These are phyloP conservation scores for Parathielavia appendiculata DNA, from an alignment of 495 filamentous ascomycete species.

Conservation along the genomic window DNA sequence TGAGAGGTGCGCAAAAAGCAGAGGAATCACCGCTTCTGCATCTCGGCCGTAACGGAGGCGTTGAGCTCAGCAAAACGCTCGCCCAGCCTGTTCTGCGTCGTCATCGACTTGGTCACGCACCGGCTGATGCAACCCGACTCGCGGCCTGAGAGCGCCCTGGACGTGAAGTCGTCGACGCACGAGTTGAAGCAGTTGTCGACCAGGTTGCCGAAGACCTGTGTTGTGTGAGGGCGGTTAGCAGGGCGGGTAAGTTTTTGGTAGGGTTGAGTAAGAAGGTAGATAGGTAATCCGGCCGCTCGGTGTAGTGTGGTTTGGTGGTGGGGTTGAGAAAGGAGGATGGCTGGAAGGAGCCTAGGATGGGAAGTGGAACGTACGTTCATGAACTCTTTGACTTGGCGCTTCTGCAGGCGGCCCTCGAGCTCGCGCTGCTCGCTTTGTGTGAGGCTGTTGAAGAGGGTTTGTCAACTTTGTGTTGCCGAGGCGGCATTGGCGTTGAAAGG, in stretches of 20 bases:
- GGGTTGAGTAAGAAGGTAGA: too few relatives aligned
- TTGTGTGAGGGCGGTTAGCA: not conserved
- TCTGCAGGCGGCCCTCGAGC: slow-evolving; percentile 86
- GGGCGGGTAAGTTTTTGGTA: slow-evolving; percentile 1
- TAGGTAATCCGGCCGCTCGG: too few relatives aligned
- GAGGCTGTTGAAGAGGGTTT: slow-evolving; percentile 44
- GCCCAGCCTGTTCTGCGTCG: slow-evolving; percentile 75
- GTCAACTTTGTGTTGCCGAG: too few relatives aligned
- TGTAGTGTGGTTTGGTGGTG: too few relatives aligned
- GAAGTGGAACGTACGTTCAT: slow-evolving; percentile 65
- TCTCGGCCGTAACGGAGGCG: slow-evolving; percentile 70
- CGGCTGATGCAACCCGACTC: slow-evolving; percentile 88
- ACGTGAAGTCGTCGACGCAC: slow-evolving; percentile 97
- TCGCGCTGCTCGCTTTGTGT: slow-evolving; percentile 81
- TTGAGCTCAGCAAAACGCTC: slow-evolving; percentile 95
- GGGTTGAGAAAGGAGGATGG: not conserved
- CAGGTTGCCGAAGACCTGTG: slow-evolving; percentile 91
- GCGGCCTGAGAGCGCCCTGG: slow-evolving; percentile 78
- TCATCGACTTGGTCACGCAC: slow-evolving; percentile 93
- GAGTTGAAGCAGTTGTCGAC: slow-evolving; percentile 93
- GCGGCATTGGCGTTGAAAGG: too few relatives aligned
- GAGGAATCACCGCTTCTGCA: slow-evolving; percentile 36
- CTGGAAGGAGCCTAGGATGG: not conserved
- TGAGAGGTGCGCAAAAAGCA: not conserved
- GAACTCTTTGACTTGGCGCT: slow-evolving; percentile 97